Percentiles rank a stretch among this genome's conserved stretches.
Conservation (phyloP, 257 asterid species). For the Gentiana macrophylla region DNA sequence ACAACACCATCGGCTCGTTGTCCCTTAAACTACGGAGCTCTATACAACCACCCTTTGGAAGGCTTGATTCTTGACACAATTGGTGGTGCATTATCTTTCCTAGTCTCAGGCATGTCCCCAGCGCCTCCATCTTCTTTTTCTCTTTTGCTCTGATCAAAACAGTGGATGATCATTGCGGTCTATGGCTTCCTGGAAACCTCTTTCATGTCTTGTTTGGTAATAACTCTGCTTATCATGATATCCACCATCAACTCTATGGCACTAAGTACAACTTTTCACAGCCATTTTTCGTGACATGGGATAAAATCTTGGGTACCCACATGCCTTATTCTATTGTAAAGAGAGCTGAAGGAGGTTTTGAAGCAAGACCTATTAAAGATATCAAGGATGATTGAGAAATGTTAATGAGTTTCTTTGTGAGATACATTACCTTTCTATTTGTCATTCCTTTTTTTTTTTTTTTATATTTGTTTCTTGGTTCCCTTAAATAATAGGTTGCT, state of each 20-base stretch:
- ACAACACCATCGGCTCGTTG: constrained; percentile 79
- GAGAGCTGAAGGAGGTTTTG: constrained; percentile 62
- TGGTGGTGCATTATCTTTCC: constrained; percentile 82
- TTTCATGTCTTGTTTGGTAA: constrained; percentile 63
- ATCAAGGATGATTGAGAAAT: constrained; percentile 36
- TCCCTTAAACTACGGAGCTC: constrained; percentile 89
- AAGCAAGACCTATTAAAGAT: constrained; percentile 64
- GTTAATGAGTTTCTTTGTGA: constrained; percentile 2
- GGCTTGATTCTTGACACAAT: constrained; percentile 82
- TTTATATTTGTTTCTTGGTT: no score
- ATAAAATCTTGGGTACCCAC: constrained; percentile 68
- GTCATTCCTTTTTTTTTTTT: neutral
- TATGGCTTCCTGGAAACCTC: constrained; percentile 85
- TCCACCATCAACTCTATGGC: constrained; percentile 87
- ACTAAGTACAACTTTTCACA: constrained; percentile 80
- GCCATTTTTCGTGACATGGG: constrained; percentile 93
- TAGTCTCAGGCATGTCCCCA: constrained; percentile 87
- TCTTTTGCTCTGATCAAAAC: constrained; percentile 86
- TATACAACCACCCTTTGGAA: constrained; percentile 90
- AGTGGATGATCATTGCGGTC: constrained; percentile 87
- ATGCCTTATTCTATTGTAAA: constrained; percentile 80
- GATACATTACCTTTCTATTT: constrained; percentile 28
- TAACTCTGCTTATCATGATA: constrained; percentile 84
- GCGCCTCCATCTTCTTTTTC: constrained; percentile 80
- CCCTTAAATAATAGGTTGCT: constrained; percentile 23